Conservation (phyloP, 2,329 filamentous ascomycete genomes). For the Beauveria rudraprayagi region DNA sequence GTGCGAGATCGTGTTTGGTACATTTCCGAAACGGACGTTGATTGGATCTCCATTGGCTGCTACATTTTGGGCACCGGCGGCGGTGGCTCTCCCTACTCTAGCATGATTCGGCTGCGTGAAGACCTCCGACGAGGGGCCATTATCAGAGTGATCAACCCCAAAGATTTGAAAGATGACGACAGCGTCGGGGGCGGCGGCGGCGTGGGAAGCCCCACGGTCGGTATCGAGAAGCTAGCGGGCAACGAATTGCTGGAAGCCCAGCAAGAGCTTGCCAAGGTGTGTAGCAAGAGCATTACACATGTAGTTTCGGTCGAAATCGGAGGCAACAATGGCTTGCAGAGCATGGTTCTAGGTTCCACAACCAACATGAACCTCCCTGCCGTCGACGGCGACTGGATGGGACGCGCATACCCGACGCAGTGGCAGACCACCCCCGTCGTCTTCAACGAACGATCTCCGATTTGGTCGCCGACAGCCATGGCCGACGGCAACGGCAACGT, state of each 20-base stretch:
- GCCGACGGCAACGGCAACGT: constrained; percentile 46
- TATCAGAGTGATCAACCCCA: constrained; percentile 43
- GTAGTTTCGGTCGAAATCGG: constrained; percentile 59
- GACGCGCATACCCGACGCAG: constrained; percentile 44
- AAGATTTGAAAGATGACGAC: constrained; percentile 41
- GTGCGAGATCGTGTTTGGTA: constrained; percentile 47
- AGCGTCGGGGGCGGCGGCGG: constrained; percentile 48
- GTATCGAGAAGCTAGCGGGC: constrained; percentile 50
- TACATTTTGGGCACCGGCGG: constrained; percentile 56
- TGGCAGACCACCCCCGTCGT: constrained; percentile 49
- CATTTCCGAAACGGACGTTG: constrained; percentile 48
- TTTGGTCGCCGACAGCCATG: constrained; percentile 39
- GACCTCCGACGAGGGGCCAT: constrained; percentile 42
- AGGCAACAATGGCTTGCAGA: constrained; percentile 56
- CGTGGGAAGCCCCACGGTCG: constrained; percentile 52
- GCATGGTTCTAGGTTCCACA: constrained; percentile 47
- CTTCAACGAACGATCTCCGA: constrained; percentile 38
- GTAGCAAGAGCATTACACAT: constrained; percentile 39
- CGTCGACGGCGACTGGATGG: constrained; percentile 51
- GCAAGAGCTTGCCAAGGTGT: constrained; percentile 43
- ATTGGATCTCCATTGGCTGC: constrained; percentile 49
- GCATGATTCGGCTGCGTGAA: constrained; percentile 42
- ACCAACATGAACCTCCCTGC: constrained; percentile 42
- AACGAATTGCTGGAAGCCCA: constrained; percentile 47
- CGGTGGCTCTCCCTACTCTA: constrained; percentile 46